A percentile compares a stretch with the other conserved stretches of the same genome.
Conservation (phyloP, 495 filamentous ascomycete species). For the Podospora sp. region DNA sequence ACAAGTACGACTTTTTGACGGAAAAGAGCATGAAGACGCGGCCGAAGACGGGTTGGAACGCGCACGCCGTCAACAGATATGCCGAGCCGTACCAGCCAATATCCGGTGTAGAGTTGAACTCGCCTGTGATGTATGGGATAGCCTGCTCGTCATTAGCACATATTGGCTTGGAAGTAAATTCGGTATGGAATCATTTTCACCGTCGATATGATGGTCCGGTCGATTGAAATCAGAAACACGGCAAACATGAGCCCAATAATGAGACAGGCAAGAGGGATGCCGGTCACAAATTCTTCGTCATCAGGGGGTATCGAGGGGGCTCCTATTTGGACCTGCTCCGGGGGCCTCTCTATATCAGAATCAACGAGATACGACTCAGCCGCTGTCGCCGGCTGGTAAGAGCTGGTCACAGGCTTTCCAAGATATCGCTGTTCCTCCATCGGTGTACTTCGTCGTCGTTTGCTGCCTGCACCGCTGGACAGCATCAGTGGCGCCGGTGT, state of each 20-base stretch:
- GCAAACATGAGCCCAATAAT: constrained; percentile 42
- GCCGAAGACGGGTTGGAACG: constrained; percentile 52
- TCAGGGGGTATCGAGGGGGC: neutral
- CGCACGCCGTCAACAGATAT: constrained; percentile 52
- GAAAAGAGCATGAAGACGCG: constrained; percentile 53
- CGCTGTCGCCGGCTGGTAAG: constrained; percentile 16
- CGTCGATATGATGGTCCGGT: constrained; percentile 49
- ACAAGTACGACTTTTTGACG: constrained; percentile 47
- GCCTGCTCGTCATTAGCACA: constrained; percentile 17
- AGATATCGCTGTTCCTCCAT: constrained; percentile 35
- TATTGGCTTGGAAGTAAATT: neutral
- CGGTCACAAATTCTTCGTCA: constrained; percentile 33
- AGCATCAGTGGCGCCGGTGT: constrained; percentile 15
- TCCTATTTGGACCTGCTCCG: neutral
- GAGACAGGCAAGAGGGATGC: constrained; percentile 35
- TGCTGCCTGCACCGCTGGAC: neutral
- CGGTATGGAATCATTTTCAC: constrained; percentile 26
- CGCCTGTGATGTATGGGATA: constrained; percentile 43
- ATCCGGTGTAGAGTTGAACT: constrained; percentile 50
- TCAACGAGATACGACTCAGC: neutral
- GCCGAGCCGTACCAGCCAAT: constrained; percentile 61
- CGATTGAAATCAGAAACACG: constrained; percentile 46
- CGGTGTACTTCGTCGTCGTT: constrained; percentile 25
- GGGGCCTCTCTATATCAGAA: neutral
- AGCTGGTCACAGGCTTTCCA: constrained; percentile 31